These are phyloP conservation scores for Agaricus subrufescens DNA, from an alignment of 768 basidiomycete species.

Conservation along the genomic window DNA sequence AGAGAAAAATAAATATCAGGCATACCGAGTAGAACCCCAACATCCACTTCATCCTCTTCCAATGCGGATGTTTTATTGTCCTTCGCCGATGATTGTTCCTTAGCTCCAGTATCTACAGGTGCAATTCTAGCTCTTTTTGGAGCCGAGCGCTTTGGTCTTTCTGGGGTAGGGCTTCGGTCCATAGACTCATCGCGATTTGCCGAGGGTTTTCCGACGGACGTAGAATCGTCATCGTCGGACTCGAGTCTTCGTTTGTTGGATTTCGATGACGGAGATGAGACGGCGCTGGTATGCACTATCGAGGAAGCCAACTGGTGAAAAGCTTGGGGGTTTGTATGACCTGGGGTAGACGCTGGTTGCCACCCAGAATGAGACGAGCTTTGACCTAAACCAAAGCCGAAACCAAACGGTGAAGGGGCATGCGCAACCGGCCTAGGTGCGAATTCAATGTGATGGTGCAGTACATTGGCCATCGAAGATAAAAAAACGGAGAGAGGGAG, in stretches of 20 bases:
- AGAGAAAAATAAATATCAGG: conserved; percentile 6
- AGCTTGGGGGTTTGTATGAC: conserved; percentile 44
- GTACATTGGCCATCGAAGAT: conserved; percentile 61
- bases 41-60: conserved; percentile 64
- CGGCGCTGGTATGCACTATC: conserved; percentile 32
- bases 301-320: conserved; percentile 55
- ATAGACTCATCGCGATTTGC: conserved; percentile 59
- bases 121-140: conserved; percentile 62
- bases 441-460: conserved; percentile 62
- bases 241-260: conserved; percentile 64
- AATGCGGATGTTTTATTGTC: conserved; percentile 38
- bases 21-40: conserved; percentile 77
- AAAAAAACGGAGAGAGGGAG: conserved; percentile 10
- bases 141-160: conserved; percentile 63
- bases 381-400: conserved; percentile 62
- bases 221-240: conserved; percentile 58
- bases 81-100: conserved; percentile 40
- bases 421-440: conserved; percentile 54
- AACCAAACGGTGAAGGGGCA: conserved; percentile 62
- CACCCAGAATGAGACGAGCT: conserved; percentile 42
- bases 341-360: conserved; percentile 40
- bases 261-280: conserved; percentile 23
- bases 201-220: conserved; percentile 18
- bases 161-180: conserved; percentile 84
- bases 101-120: conserved; percentile 26